Evolutionary conservation across 179 eudicot genomes (phyloP).

Genomic region (Beta macrorhiza): DNA sequence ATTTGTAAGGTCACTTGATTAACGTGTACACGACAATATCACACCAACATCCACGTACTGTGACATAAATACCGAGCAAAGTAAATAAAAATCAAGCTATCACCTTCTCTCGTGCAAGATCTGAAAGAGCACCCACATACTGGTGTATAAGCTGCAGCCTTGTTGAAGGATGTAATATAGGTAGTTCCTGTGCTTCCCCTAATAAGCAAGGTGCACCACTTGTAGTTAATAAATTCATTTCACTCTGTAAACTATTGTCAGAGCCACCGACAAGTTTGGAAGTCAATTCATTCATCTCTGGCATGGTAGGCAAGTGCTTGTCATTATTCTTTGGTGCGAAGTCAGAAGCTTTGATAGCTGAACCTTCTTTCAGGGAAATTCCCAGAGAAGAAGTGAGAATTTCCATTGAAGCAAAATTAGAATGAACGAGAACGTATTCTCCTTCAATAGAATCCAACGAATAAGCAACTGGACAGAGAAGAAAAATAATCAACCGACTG

Average conservation of each 20-base stretch:
- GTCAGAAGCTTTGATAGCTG: constrained; percentile 28
- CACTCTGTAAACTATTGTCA: constrained; percentile 21
- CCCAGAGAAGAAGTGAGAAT: constrained; percentile 47
- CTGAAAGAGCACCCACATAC: constrained; percentile 38
- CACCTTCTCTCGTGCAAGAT: constrained; percentile 48
- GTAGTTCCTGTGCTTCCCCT: constrained; percentile 32
- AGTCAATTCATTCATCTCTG: constrained; percentile 23
- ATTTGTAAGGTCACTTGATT: background rate
- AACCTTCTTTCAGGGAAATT: constrained; percentile 37
- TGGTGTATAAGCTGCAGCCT: constrained; percentile 46
- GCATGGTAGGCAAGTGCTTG: constrained; percentile 21
- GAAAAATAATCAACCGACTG: constrained; percentile 15
- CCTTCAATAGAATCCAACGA: constrained; percentile 47
- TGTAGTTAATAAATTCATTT: constrained; percentile 20
- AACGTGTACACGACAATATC: background rate
- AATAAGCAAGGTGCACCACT: constrained; percentile 26
- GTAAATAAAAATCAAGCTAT: constrained; percentile 7
- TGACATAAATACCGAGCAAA: background rate
- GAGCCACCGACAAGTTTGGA: constrained; percentile 19
- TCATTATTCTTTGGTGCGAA: constrained; percentile 30
- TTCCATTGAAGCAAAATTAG: constrained; percentile 53
- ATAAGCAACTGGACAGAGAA: constrained; percentile 39
- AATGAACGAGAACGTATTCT: constrained; percentile 48
- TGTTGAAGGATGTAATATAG: constrained; percentile 39
- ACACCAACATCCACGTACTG: background rate